Conservation (phyloP, 2,329 filamentous ascomycete genomes). For the Curvularia eragrostidis region DNA sequence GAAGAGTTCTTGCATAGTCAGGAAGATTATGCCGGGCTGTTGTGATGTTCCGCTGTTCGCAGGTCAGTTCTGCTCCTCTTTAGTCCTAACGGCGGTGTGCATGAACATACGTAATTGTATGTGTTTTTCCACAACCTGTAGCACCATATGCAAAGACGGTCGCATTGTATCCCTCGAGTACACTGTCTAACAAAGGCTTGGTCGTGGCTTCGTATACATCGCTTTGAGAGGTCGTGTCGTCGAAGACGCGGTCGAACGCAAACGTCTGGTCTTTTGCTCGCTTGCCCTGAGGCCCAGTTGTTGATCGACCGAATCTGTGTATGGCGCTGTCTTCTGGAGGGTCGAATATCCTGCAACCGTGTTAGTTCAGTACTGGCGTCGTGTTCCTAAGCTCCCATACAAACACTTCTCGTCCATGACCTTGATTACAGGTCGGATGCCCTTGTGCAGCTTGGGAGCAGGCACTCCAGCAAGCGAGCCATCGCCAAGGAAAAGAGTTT, state of each 20-base stretch:
- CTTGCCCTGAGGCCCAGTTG: constrained; percentile 76
- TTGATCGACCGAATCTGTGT: constrained; percentile 82
- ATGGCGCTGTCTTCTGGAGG: constrained; percentile 94
- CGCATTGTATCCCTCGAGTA: constrained; percentile 97
- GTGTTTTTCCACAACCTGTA: constrained; percentile 97
- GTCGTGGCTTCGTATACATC: constrained; percentile 97
- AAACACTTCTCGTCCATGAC: constrained; percentile 95
- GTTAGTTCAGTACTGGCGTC: constrained; percentile 27
- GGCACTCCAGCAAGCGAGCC: constrained; percentile 90
- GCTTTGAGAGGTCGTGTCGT: constrained; percentile 88
- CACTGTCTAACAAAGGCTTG: constrained; percentile 86
- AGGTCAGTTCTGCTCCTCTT: constrained; percentile 24
- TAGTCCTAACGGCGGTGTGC: not conserved
- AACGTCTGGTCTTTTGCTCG: constrained; percentile 98
- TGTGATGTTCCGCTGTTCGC: constrained; percentile 73
- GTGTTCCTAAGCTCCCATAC: constrained; percentile 61
- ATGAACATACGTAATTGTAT: constrained; percentile 73
- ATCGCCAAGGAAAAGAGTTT: constrained; percentile 92
- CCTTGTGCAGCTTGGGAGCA: constrained; percentile 83
- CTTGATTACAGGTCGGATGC: constrained; percentile 90
- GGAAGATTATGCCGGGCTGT: constrained; percentile 95
- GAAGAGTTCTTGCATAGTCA: constrained; percentile 99
- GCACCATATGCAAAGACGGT: constrained; percentile 98
- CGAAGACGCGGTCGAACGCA: constrained; percentile 94
- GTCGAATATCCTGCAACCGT: constrained; percentile 79